Conservation (phyloP, 1,284 basidiomycete genomes). For the Sporisorium graminicola region DNA sequence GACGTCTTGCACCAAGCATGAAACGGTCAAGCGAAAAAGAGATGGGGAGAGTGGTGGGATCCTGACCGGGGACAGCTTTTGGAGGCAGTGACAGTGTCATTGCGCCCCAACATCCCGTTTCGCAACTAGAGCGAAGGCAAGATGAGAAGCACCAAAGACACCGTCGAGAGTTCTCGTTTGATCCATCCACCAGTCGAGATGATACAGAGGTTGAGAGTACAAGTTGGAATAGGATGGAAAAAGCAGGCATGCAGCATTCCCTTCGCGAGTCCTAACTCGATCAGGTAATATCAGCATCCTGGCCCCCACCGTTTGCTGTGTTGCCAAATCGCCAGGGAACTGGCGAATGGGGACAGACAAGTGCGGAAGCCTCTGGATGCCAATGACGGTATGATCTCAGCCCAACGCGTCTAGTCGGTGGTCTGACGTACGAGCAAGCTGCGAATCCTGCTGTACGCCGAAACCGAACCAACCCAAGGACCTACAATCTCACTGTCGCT, state of each 20-base stretch:
- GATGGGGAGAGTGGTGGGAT: not conserved
- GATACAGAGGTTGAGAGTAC: slow-evolving; percentile 18
- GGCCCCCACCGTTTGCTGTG: not conserved
- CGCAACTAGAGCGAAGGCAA: not conserved
- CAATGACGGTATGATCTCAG: slow-evolving; percentile 63
- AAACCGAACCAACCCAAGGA: slow-evolving; percentile 23
- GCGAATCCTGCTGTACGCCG: not conserved
- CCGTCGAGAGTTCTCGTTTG: not conserved
- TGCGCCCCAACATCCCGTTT: not conserved
- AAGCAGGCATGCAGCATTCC: slow-evolving; percentile 63
- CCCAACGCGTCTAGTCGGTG: slow-evolving; percentile 39
- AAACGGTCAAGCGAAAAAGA: not conserved
- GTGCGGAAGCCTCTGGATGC: slow-evolving; percentile 20
- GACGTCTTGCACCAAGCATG: slow-evolving; percentile 8
- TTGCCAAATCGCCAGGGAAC: not conserved
- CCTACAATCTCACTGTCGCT: slow-evolving; percentile 9
- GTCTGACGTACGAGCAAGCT: not conserved
- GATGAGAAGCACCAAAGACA: not conserved
- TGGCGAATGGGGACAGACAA: not conserved
- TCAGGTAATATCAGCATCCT: slow-evolving; percentile 64
- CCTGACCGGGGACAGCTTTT: not conserved
- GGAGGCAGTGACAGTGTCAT: not conserved
- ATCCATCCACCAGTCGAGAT: not conserved
- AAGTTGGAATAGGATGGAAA: slow-evolving; percentile 9
- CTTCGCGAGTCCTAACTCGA: slow-evolving; percentile 70